These are phyloP conservation scores for Abrus pulchellus DNA, from an alignment of 306 rosid genomes.

Conservation along the genomic window DNA sequence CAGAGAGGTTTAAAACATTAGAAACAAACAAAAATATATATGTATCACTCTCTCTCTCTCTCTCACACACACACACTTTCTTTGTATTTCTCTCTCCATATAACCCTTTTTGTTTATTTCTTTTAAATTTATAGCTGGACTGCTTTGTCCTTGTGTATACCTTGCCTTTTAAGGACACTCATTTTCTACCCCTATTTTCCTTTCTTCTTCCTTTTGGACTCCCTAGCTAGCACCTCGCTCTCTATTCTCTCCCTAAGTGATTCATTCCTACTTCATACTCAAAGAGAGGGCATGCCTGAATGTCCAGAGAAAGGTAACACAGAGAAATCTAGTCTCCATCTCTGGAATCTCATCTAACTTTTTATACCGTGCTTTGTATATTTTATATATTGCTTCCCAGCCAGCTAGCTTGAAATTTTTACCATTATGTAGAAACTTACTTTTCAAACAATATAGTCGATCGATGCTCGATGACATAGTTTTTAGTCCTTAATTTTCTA, in stretches of 20 bases:
- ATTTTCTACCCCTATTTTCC: slow-evolving; percentile 55
- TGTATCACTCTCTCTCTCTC: slow-evolving; percentile 7
- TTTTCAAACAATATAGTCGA: slow-evolving; percentile 3
- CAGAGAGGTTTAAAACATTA: slow-evolving; percentile 45
- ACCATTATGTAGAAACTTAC: slow-evolving; percentile 23
- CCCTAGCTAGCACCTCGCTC: slow-evolving; percentile 37
- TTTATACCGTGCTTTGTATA: not conserved
- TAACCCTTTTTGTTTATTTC: slow-evolving; percentile 31
- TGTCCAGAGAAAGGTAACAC: slow-evolving; percentile 97
- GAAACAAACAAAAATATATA: slow-evolving; percentile 41
- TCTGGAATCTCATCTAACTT: not conserved
- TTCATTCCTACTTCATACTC: slow-evolving; percentile 55
- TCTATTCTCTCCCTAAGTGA: slow-evolving; percentile 51
- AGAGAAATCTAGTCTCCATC: slow-evolving; percentile 31
- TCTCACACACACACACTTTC: not conserved
- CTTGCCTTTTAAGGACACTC: slow-evolving; percentile 90
- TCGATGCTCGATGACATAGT: not conserved
- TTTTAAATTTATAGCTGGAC: slow-evolving; percentile 56
- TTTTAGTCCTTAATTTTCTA: not conserved
- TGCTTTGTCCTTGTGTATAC: slow-evolving; percentile 52
- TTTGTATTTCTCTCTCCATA: not conserved
- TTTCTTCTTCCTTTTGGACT: slow-evolving; percentile 51
- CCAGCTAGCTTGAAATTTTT: slow-evolving; percentile 17
- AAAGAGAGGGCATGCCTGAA: slow-evolving; percentile 86
- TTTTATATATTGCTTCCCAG: not conserved